A percentile compares a stretch with the other conserved stretches of the same genome.
phyloP scores from a whole-genome alignment of 768 basidiomycete species.

The Termitomyces sp. region DNA sequence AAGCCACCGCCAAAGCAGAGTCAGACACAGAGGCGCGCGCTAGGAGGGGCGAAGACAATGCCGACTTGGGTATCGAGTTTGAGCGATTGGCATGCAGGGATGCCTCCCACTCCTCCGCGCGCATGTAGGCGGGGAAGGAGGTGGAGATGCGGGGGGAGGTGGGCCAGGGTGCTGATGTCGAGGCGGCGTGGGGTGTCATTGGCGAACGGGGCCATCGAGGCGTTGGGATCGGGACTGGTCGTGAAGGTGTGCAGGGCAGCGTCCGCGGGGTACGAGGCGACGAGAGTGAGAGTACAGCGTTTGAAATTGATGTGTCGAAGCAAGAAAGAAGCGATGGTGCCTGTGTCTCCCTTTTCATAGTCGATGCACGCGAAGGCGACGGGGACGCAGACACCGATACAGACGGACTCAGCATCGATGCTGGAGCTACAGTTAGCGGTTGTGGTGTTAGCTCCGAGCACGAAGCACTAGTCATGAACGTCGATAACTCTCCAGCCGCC shows the following conservation, averaged over 20 bases:
- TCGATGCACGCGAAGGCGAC: not conserved
- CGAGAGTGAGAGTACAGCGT: not conserved
- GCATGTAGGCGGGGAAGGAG: not conserved
- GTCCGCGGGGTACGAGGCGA: not conserved
- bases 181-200: not conserved
- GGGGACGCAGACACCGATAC: not conserved
- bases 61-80: not conserved
- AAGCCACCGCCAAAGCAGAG: not conserved
- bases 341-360: not conserved
- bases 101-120: not conserved
- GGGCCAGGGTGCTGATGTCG: not conserved
- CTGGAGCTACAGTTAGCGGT: not conserved
- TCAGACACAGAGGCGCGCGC: not conserved
- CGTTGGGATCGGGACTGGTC: not conserved
- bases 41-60: not conserved
- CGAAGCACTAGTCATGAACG: not conserved
- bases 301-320: not conserved
- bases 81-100: not conserved
- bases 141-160: not conserved
- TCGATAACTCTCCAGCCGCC: not conserved
- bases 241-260: not conserved
- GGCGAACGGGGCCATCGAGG: not conserved
- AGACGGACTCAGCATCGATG: not conserved
- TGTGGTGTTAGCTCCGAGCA: not conserved
- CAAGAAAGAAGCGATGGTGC: not conserved